A percentile compares a stretch with the other conserved stretches of the same genome.
phyloP scores from a whole-genome alignment of 108 stramenopile species.

The Discostella pseudostelligera region DNA sequence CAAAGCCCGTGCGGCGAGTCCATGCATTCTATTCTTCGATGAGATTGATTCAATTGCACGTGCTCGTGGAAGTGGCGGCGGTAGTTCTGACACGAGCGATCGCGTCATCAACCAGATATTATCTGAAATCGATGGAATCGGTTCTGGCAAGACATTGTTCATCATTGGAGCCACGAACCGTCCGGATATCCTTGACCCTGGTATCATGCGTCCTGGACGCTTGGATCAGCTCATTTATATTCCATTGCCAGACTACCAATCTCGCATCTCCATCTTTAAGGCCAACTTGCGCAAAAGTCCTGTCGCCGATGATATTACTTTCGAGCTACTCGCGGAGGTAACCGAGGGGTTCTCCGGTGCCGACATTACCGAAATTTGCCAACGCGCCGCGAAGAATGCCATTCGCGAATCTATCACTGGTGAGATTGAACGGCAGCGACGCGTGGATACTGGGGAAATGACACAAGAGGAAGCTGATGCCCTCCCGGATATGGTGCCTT shows the following conservation, averaged over 20 bases:
- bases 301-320: conserved; percentile 75
- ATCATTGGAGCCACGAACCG: conserved; percentile 95
- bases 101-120: conserved; percentile 98
- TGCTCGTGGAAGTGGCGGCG: conserved; percentile 61
- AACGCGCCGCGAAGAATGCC: conserved; percentile 88
- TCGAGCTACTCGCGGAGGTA: conserved; percentile 81
- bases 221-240: conserved; percentile 95
- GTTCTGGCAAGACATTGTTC: conserved; percentile 90
- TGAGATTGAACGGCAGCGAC: conserved; percentile 77
- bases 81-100: conserved; percentile 93
- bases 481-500: conserved; percentile 80
- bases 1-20: conserved; percentile 85
- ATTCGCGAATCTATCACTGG: conserved; percentile 93
- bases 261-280: conserved; percentile 91
- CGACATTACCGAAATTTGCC: conserved; percentile 95
- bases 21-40: conserved; percentile 99
- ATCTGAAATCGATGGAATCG: conserved; percentile 98
- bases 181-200: conserved; percentile 92
- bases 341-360: conserved; percentile 95
- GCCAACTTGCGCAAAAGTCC: conserved; percentile 94
- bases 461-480: conserved; percentile 84
- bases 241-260: conserved; percentile 86
- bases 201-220: conserved; percentile 94
- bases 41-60: conserved; percentile 96
- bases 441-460: conserved; percentile 84